Conservation (phyloP, 2,329 filamentous ascomycete species). For the Cordyceps javanica region DNA sequence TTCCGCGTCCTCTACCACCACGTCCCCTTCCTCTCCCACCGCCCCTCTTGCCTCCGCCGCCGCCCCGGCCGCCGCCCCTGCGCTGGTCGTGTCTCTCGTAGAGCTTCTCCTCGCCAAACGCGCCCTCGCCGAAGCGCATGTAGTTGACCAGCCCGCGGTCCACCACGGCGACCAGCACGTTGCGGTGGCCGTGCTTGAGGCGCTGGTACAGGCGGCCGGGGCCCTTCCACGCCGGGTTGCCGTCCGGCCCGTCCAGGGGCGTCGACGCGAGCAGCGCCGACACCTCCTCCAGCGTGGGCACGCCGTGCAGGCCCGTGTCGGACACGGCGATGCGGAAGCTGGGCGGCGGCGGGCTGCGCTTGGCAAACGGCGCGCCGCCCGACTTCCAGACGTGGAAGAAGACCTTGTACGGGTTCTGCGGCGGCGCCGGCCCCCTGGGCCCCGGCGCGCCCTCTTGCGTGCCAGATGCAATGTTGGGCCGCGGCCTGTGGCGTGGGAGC, state of each 20-base stretch:
- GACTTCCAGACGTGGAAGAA: conserved; percentile 78
- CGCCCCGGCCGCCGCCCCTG: conserved; percentile 32
- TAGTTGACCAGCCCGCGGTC: conserved; percentile 89
- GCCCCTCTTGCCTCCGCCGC: conserved; percentile 38
- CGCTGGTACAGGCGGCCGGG: conserved; percentile 62
- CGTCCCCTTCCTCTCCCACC: conserved; percentile 29
- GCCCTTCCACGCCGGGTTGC: conserved; percentile 22
- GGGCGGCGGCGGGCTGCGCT: conserved; percentile 68
- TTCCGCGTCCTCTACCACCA: conserved; percentile 19
- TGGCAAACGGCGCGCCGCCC: conserved; percentile 58
- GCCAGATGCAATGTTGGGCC: conserved; percentile 18
- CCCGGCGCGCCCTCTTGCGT: background rate
- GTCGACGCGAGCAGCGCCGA: conserved; percentile 65
- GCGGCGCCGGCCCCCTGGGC: conserved; percentile 8
- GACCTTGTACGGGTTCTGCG: conserved; percentile 58
- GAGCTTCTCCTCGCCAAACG: conserved; percentile 69
- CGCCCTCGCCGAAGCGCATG: conserved; percentile 70
- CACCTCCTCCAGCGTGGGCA: conserved; percentile 71
- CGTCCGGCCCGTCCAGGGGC: conserved; percentile 57
- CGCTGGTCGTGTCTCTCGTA: conserved; percentile 51
- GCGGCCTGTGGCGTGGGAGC: conserved; percentile 63
- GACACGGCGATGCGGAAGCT: conserved; percentile 83
- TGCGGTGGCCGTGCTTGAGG: conserved; percentile 77
- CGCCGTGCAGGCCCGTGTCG: conserved; percentile 61
- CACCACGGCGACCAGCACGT: conserved; percentile 79